Conservation (phyloP, 768 basidiomycete genomes). For the Pisolithus albus region DNA sequence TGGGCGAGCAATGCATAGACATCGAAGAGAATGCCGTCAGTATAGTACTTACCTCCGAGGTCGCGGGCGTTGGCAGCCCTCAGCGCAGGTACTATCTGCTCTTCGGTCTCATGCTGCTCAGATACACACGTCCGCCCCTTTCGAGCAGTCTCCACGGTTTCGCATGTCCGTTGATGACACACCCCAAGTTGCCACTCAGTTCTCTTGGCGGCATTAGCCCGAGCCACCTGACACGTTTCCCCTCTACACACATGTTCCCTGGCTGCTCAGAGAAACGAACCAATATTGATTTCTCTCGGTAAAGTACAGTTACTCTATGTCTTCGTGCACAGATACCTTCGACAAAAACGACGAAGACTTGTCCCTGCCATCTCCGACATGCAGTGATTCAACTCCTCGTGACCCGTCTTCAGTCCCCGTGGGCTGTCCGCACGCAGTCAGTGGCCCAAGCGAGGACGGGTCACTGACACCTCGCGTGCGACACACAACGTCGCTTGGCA, state of each 20-base stretch:
- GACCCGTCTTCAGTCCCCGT: constrained; percentile 6
- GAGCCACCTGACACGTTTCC: too few relatives aligned
- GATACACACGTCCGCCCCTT: too few relatives aligned
- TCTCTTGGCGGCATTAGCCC: too few relatives aligned
- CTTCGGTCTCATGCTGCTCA: too few relatives aligned
- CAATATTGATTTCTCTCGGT: not conserved
- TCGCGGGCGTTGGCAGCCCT: too few relatives aligned
- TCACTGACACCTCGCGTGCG: constrained; percentile 11
- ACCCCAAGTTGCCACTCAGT: too few relatives aligned
- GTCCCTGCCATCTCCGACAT: constrained; percentile 64
- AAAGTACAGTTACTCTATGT: not conserved
- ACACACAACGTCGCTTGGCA: constrained; percentile 13
- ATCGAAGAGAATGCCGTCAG: too few relatives aligned
- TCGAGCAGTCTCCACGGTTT: too few relatives aligned
- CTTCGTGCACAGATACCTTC: constrained; percentile 45
- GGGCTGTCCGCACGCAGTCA: constrained; percentile 23
- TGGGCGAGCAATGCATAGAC: too few relatives aligned
- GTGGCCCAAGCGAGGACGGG: not conserved
- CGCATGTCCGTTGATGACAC: too few relatives aligned
- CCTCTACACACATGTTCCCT: not conserved
- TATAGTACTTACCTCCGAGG: too few relatives aligned
- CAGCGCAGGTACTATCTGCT: too few relatives aligned
- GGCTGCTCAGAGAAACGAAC: not conserved
- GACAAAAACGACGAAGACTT: constrained; percentile 77
- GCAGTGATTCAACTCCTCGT: constrained; percentile 5